Evolutionary conservation across 345 rosid species (phyloP).

Genomic region (Rhodomyrtus tomentosa): DNA sequence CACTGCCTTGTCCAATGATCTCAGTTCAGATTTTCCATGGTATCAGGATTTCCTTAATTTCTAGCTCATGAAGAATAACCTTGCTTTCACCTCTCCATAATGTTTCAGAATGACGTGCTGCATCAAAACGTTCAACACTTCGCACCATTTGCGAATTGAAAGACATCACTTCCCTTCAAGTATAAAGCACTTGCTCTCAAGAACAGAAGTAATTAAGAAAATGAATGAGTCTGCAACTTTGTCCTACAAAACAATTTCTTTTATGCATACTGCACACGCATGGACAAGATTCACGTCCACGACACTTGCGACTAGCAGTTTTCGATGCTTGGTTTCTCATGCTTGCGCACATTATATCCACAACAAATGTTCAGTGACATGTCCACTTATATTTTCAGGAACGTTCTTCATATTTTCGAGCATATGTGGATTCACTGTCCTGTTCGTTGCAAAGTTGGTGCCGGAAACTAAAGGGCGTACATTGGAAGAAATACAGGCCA

Average conservation of each 20-base stretch:
- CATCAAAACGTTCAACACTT: neutral
- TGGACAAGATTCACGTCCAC: neutral
- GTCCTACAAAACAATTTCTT: neutral
- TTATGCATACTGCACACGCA: neutral
- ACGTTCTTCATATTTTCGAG: constrained; percentile 53
- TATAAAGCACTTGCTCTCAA: neutral
- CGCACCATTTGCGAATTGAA: neutral
- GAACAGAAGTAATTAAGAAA: neutral
- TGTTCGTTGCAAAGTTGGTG: constrained; percentile 59
- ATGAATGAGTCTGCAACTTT: neutral
- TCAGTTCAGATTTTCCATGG: neutral
- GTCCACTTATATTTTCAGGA: constrained; percentile 16
- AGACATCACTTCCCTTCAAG: neutral
- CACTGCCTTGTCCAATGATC: neutral
- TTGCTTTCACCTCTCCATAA: neutral
- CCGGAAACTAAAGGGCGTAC: constrained; percentile 79
- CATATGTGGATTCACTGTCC: constrained; percentile 44
- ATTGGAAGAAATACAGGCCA: constrained; percentile 66
- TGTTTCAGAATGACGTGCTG: neutral
- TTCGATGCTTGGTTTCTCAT: neutral
- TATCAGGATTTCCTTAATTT: neutral
- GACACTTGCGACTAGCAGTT: neutral
- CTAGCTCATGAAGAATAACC: neutral
- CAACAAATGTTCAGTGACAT: neutral
- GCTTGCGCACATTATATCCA: neutral